These are phyloP conservation scores for Aureobasidium sp. DNA, from an alignment of 2,329 filamentous ascomycete species.

Conservation along the genomic window DNA sequence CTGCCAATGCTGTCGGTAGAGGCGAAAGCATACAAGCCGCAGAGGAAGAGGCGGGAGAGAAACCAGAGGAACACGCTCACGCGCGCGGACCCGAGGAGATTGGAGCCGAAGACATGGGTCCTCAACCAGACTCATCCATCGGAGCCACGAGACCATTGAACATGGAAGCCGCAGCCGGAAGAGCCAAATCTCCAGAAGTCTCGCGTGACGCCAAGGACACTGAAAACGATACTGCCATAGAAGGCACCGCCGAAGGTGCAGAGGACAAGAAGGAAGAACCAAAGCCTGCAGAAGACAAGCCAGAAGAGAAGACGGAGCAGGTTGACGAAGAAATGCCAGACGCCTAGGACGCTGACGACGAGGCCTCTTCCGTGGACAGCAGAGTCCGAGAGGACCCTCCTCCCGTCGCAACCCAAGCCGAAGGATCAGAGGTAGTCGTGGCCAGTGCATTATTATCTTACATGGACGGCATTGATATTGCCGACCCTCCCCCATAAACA, in stretches of 20 bases:
- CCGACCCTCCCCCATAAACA: no score
- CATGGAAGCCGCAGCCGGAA: slow-evolving; percentile 34
- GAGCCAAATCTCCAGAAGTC: neutral
- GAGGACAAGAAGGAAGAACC: neutral
- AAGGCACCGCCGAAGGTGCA: neutral
- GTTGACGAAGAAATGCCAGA: neutral
- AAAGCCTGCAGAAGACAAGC: neutral
- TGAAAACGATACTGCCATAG: slow-evolving; percentile 1
- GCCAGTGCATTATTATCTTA: no score
- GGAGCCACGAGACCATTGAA: slow-evolving; percentile 25
- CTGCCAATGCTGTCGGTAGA: slow-evolving; percentile 20
- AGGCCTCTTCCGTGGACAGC: neutral
- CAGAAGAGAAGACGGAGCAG: neutral
- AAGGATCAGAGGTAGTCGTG: no score
- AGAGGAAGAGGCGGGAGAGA: slow-evolving; percentile 31
- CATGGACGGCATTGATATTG: no score
- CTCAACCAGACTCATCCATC: slow-evolving; percentile 45
- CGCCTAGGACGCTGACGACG: neutral
- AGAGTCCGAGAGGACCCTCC: no score
- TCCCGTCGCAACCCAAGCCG: no score
- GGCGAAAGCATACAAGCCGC: slow-evolving; percentile 24
- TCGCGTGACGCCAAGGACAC: neutral
- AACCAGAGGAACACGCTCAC: slow-evolving; percentile 57
- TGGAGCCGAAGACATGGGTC: slow-evolving; percentile 77
- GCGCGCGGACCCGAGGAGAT: slow-evolving; percentile 77